Percentiles rank a stretch among this genome's conserved stretches.
These are phyloP conservation scores for Fusarium goolgardi DNA, from an alignment of 2,329 filamentous ascomycete genomes.

Conservation along the genomic window DNA sequence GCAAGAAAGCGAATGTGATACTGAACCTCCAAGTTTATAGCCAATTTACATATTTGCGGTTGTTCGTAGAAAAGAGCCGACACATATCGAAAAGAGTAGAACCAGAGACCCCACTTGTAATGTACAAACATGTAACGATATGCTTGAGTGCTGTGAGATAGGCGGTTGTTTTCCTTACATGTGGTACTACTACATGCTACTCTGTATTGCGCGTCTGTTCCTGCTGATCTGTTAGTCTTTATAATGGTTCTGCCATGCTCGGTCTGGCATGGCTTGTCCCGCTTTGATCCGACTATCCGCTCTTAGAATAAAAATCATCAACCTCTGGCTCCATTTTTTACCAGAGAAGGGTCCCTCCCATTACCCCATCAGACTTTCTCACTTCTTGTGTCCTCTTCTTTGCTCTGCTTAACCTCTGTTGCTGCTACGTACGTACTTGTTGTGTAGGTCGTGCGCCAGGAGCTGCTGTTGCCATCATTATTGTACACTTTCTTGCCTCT, in stretches of 20 bases:
- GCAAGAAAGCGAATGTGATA: neutral
- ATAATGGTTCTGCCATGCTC: conserved; percentile 23
- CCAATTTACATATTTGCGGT: neutral
- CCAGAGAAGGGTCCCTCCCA: conserved; percentile 25
- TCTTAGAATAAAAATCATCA: conserved; percentile 34
- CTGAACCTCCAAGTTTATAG: no score
- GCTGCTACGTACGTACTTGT: conserved; percentile 25
- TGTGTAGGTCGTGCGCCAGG: conserved; percentile 11
- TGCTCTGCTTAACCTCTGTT: conserved; percentile 26
- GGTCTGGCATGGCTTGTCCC: conserved; percentile 37
- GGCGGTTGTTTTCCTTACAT: conserved; percentile 7
- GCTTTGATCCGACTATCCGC: conserved; percentile 39
- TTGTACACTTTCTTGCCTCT: conserved; percentile 1
- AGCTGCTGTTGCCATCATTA: conserved; percentile 4
- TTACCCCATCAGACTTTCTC: conserved; percentile 38
- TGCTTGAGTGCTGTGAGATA: conserved; percentile 6
- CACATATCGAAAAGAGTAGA: neutral
- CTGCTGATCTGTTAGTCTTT: conserved; percentile 18
- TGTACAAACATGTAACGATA: conserved; percentile 13
- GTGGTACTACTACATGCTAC: neutral
- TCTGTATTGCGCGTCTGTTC: conserved; percentile 1
- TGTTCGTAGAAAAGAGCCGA: neutral
- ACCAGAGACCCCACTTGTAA: conserved; percentile 10
- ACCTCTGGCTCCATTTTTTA: conserved; percentile 36
- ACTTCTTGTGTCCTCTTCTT: conserved; percentile 23